Evolutionary conservation across 2,329 filamentous ascomycete species (phyloP).

Genomic region (Niveomyces coronatus): DNA sequence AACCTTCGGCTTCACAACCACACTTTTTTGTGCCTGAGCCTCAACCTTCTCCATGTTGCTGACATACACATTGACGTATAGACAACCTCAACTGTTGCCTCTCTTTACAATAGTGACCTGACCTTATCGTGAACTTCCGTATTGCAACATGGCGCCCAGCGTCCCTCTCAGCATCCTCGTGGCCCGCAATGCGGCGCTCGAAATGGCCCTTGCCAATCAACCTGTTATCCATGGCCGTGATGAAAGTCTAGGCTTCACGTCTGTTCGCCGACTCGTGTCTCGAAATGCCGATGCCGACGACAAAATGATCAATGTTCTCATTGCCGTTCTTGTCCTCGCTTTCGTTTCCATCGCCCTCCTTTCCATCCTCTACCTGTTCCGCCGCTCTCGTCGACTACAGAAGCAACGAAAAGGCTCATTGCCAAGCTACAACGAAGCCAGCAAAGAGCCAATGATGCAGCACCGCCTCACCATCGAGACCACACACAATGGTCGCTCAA

Average conservation of each 20-base stretch:
- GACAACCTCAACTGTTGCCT: conserved; percentile 14
- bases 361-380: conserved; percentile 60
- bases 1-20: too few species aligned
- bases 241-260: conserved; percentile 7
- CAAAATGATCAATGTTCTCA: conserved; percentile 65
- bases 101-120: conserved; percentile 9
- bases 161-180: conserved; percentile 1
- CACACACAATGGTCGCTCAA: conserved; percentile 45
- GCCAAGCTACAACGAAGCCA: conserved; percentile 58
- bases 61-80: background rate
- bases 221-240: conserved; percentile 7
- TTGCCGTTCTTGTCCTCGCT: conserved; percentile 68
- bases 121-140: conserved; percentile 12
- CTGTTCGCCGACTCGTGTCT: conserved; percentile 7
- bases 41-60: background rate
- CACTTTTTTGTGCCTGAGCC: background rate
- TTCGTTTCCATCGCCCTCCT: conserved; percentile 61
- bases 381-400: conserved; percentile 47
- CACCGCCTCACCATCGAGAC: conserved; percentile 49
- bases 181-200: background rate
- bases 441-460: conserved; percentile 38
- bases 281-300: conserved; percentile 29
- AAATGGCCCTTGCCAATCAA: conserved; percentile 2
- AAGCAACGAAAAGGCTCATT: conserved; percentile 42
- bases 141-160: conserved; percentile 9